Evolutionary conservation across 345 rosid species (phyloP).

Genomic region (Durio zibethinus): DNA sequence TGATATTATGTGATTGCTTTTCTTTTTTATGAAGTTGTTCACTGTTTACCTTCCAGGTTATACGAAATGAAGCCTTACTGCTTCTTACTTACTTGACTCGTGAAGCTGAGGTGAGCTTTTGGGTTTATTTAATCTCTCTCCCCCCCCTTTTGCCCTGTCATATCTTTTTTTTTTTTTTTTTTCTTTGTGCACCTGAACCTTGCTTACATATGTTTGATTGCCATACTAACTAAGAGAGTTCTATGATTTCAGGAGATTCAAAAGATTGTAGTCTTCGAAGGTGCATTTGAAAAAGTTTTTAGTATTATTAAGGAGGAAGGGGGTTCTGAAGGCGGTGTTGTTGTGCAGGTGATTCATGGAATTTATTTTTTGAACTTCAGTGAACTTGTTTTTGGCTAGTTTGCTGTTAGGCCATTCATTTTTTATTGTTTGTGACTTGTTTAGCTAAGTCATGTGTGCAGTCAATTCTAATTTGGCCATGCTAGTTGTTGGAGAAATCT

Average conservation of each 20-base stretch:
- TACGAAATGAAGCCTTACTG: conserved; percentile 88
- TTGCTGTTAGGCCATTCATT: background rate
- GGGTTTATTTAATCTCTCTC: conserved; percentile 15
- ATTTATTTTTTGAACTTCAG: background rate
- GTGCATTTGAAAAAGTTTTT: conserved; percentile 93
- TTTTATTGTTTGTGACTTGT: background rate
- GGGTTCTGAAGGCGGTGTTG: conserved; percentile 96
- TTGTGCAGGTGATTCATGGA: conserved; percentile 74
- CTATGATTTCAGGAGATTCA: conserved; percentile 72
- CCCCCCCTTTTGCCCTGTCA: background rate
- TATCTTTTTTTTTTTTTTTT: background rate
- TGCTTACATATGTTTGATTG: background rate
- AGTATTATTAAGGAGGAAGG: conserved; percentile 96
- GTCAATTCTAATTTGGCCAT: background rate
- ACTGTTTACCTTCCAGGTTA: conserved; percentile 57
- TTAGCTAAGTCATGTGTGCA: background rate
- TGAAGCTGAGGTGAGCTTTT: conserved; percentile 77
- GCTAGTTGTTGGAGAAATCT: conserved; percentile 9
- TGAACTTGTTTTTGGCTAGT: conserved; percentile 3
- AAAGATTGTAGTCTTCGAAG: conserved; percentile 98
- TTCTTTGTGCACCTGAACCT: background rate
- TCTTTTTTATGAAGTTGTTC: conserved; percentile 8
- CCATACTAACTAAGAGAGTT: conserved; percentile 23
- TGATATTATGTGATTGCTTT: background rate
- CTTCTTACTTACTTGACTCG: conserved; percentile 95